Evolutionary conservation across 345 rosid species (phyloP).

Genomic region (Pugionium cornutum): DNA sequence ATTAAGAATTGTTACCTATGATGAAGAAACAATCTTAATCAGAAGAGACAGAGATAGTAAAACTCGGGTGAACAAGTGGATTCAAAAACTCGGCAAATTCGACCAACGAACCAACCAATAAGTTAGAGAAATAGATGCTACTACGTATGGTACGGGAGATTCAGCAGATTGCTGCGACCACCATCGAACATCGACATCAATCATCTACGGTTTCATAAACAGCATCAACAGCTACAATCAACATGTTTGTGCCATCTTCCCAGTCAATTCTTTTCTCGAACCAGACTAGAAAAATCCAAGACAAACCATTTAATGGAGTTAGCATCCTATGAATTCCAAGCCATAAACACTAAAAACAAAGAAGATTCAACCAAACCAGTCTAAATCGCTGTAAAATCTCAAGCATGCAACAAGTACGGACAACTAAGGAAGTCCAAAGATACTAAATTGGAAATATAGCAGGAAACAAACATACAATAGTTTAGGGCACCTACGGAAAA

Average conservation of each 20-base stretch:
- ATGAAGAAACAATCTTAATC: background rate
- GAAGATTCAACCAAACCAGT: conserved; percentile 21
- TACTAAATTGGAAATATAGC: conserved; percentile 21
- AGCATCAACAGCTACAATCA: conserved; percentile 60
- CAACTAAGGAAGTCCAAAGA: conserved; percentile 7
- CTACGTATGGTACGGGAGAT: conserved; percentile 19
- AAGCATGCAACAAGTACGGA: background rate
- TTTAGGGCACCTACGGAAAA: conserved; percentile 41
- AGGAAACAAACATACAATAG: conserved; percentile 32
- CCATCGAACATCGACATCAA: conserved; percentile 21
- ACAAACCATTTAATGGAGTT: conserved; percentile 38
- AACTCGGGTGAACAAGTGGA: conserved; percentile 3
- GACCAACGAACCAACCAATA: conserved; percentile 12
- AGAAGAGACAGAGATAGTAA: background rate
- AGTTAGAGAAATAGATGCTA: conserved; percentile 25
- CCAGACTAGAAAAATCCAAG: conserved; percentile 60
- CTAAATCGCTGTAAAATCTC: conserved; percentile 11
- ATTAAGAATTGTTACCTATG: too few relatives aligned
- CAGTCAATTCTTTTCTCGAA: conserved; percentile 53
- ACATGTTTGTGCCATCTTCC: conserved; percentile 59
- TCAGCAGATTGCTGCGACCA: conserved; percentile 27
- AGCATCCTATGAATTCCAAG: conserved; percentile 27
- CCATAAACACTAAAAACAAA: background rate
- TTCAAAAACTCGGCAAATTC: background rate
- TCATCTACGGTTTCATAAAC: conserved; percentile 30